Percentiles rank a stretch among this genome's conserved stretches.
These are phyloP conservation scores for Hypoxylon crocopeplum DNA, from an alignment of 495 filamentous ascomycete species.

Conservation along the genomic window DNA sequence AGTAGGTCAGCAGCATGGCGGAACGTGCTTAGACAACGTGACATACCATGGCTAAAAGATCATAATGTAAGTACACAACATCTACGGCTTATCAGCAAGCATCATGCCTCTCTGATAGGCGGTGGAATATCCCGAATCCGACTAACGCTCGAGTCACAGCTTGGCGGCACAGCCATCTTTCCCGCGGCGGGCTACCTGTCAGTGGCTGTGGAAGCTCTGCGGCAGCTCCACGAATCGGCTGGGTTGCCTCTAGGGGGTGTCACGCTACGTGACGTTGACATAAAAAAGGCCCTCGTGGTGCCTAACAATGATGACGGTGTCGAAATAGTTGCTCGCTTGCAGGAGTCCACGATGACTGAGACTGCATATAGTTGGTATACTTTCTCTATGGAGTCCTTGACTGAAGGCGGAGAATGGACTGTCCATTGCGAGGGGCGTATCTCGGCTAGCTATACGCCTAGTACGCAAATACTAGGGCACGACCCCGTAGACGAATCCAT, in stretches of 20 bases:
- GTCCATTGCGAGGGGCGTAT: constrained; percentile 29
- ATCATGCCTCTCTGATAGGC: neutral
- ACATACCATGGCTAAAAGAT: constrained; percentile 55
- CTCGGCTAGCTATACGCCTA: neutral
- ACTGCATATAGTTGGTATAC: constrained; percentile 13
- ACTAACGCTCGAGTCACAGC: constrained; percentile 3
- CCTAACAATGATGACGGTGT: constrained; percentile 39
- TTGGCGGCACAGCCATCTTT: constrained; percentile 50
- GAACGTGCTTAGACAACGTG: constrained; percentile 42
- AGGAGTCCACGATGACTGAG: constrained; percentile 7
- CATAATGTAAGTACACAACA: constrained; percentile 42
- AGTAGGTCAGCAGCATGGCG: constrained; percentile 47
- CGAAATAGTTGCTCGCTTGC: constrained; percentile 33
- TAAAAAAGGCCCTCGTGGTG: constrained; percentile 48
- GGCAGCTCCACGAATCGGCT: constrained; percentile 26
- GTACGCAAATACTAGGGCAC: neutral
- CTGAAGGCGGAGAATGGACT: constrained; percentile 19
- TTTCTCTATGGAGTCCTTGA: constrained; percentile 27
- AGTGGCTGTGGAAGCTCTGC: constrained; percentile 52
- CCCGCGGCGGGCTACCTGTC: constrained; percentile 57
- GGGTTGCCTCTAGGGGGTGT: constrained; percentile 16
- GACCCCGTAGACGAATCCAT: constrained; percentile 20
- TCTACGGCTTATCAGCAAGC: neutral
- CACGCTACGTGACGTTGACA: constrained; percentile 47
- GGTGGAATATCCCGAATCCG: no score